These are phyloP conservation scores for Monosporozyma servazzii DNA, from an alignment of 805 yeast genomes.

Conservation along the genomic window DNA sequence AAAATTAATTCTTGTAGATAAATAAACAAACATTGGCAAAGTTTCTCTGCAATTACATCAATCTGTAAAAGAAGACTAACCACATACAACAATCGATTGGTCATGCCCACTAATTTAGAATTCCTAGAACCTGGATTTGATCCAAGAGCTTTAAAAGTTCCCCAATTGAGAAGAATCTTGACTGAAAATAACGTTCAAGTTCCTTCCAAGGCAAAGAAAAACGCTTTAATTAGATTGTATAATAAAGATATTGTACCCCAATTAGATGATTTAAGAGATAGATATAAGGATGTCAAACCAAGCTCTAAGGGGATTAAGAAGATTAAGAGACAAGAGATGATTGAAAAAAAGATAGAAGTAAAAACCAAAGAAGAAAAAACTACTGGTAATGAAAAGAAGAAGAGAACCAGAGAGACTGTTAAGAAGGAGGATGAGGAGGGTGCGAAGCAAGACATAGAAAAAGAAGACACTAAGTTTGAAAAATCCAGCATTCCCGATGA, in stretches of 20 bases:
- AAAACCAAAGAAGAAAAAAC: slow-evolving; percentile 2
- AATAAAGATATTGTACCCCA: slow-evolving; percentile 42
- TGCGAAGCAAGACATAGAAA: slow-evolving; percentile 5
- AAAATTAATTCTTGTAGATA: not conserved
- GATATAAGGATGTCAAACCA: slow-evolving; percentile 13
- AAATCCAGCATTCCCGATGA: not conserved
- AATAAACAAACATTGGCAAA: not conserved
- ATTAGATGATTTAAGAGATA: slow-evolving; percentile 34
- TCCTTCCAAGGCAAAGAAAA: slow-evolving; percentile 58
- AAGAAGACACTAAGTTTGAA: slow-evolving; percentile 4
- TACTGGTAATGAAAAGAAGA: slow-evolving; percentile 6
- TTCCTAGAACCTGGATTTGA: slow-evolving; percentile 42
- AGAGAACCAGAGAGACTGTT: slow-evolving; percentile 6
- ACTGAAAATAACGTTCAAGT: slow-evolving; percentile 47
- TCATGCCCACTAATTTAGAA: slow-evolving; percentile 3
- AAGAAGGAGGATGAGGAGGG: slow-evolving; percentile 1
- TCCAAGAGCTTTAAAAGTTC: slow-evolving; percentile 53
- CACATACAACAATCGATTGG: not conserved
- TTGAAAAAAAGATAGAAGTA: slow-evolving; percentile 4
- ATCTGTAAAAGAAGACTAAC: not conserved
- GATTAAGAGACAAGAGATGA: slow-evolving; percentile 2
- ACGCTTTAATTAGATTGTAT: slow-evolving; percentile 49
- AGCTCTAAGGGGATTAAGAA: slow-evolving; percentile 14
- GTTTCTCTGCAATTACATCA: too few species aligned
- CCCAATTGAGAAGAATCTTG: slow-evolving; percentile 59